phyloP scores from a whole-genome alignment of 2,329 filamentous ascomycete genomes.

The Trichoderma harzianum region DNA sequence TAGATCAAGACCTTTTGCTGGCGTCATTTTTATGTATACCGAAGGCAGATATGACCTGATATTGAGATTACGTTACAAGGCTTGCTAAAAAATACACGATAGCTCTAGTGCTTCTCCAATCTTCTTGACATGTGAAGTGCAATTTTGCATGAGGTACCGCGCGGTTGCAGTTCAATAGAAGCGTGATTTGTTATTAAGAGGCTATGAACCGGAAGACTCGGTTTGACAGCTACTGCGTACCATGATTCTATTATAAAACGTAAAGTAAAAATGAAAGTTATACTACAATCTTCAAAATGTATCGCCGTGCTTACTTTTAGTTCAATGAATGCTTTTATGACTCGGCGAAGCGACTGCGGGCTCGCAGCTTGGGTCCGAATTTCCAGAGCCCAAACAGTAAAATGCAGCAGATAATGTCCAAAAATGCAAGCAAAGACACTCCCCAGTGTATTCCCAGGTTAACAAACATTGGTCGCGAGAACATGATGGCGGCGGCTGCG shows the following conservation, averaged over 20 bases:
- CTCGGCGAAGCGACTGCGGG: neutral
- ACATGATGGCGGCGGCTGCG: neutral
- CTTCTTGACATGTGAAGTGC: too few species aligned
- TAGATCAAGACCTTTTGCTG: too few species aligned
- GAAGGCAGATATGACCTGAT: too few species aligned
- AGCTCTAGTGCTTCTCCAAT: too few species aligned
- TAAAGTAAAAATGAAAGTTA: neutral
- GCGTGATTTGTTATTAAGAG: too few species aligned
- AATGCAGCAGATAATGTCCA: neutral
- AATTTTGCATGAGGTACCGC: too few species aligned
- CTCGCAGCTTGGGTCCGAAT: neutral
- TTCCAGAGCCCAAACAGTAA: neutral
- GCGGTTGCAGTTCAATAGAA: too few species aligned
- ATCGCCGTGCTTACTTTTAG: neutral
- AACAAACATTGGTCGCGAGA: neutral
- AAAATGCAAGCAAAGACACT: neutral
- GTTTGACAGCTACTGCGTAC: neutral
- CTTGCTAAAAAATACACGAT: too few species aligned
- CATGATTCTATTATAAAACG: rapidly evolving
- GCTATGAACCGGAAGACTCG: neutral
- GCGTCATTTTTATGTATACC: too few species aligned
- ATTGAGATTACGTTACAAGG: too few species aligned
- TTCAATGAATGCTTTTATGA: neutral
- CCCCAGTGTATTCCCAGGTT: neutral
- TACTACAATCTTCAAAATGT: neutral